Conservation (phyloP, 371 early-diverging fungal species). For the Syncephalastrum monosporum region DNA sequence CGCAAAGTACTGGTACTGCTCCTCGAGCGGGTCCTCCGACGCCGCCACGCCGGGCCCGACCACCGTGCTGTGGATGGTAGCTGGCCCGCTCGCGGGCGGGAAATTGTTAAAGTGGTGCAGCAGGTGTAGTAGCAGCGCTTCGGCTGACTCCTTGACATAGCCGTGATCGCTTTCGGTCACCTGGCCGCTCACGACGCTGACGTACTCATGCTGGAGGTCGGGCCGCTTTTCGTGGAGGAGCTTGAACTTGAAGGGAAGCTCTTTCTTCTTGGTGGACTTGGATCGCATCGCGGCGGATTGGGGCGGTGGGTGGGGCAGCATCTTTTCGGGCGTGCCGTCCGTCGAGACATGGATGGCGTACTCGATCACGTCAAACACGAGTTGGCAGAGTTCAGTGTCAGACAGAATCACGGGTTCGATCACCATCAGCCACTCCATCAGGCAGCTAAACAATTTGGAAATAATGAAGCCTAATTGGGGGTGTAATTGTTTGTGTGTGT, state of each 20-base stretch:
- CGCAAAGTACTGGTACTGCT: slow-evolving; percentile 58
- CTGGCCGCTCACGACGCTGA: slow-evolving; percentile 18
- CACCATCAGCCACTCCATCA: slow-evolving; percentile 79
- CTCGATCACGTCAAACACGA: slow-evolving; percentile 76
- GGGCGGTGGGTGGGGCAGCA: slow-evolving; percentile 45
- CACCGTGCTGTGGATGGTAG: slow-evolving; percentile 47
- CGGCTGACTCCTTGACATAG: slow-evolving; percentile 56
- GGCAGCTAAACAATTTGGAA: slow-evolving; percentile 66
- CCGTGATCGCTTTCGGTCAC: slow-evolving; percentile 36
- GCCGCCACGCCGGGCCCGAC: slow-evolving; percentile 41
- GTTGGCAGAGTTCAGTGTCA: slow-evolving; percentile 61
- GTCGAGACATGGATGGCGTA: slow-evolving; percentile 47
- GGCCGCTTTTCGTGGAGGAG: slow-evolving; percentile 40
- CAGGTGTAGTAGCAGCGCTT: slow-evolving; percentile 49
- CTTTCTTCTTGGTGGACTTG: slow-evolving; percentile 29
- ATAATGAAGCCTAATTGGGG: slow-evolving; percentile 47
- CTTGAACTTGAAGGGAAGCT: slow-evolving; percentile 44
- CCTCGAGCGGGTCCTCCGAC: slow-evolving; percentile 35
- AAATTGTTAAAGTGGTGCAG: slow-evolving; percentile 59
- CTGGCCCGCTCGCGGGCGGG: slow-evolving; percentile 53
- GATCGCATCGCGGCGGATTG: slow-evolving; percentile 32
- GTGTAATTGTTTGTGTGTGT: neutral
- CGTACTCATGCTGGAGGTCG: slow-evolving; percentile 24
- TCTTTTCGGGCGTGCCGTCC: slow-evolving; percentile 55
- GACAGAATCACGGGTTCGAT: slow-evolving; percentile 59